These are phyloP conservation scores for Penicillium sp. DNA, from an alignment of 2,329 filamentous ascomycete species.

Conservation along the genomic window DNA sequence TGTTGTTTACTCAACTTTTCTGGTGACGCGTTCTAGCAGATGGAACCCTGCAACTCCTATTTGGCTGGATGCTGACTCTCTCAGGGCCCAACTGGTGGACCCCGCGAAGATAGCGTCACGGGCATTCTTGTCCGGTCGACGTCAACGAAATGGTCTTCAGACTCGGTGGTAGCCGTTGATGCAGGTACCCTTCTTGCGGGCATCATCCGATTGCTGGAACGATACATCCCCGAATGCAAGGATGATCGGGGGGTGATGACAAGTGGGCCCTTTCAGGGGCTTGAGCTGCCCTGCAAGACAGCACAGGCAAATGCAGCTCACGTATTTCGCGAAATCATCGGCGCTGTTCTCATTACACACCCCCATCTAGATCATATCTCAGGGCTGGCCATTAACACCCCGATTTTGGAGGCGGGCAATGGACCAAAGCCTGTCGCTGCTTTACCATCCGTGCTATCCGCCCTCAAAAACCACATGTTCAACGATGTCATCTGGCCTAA, in stretches of 20 bases:
- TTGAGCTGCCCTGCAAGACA: conserved; percentile 66
- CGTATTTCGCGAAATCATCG: conserved; percentile 75
- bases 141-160: conserved; percentile 73
- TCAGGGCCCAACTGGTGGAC: conserved; percentile 86
- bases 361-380: conserved; percentile 95
- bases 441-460: conserved; percentile 82
- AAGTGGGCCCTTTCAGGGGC: conserved; percentile 76
- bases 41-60: conserved; percentile 4
- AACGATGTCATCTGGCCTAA: conserved; percentile 99
- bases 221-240: conserved; percentile 26
- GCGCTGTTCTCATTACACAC: conserved; percentile 90
- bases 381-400: conserved; percentile 90
- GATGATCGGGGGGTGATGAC: conserved; percentile 33
- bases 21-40: conserved; percentile 19
- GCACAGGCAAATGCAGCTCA: conserved; percentile 77
- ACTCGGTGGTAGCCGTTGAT: conserved; percentile 88
- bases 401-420: conserved; percentile 73
- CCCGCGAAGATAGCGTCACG: conserved; percentile 84
- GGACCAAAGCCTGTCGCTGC: conserved; percentile 82
- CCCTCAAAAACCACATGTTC: conserved; percentile 92
- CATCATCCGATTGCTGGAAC: conserved; percentile 75
- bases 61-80: conserved; percentile 29
- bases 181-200: conserved; percentile 85
- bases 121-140: conserved; percentile 84
- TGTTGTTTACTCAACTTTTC: not conserved